These are phyloP conservation scores for Populus hybrid DNA, from an alignment of 441 rosid species.

Conservation along the genomic window DNA sequence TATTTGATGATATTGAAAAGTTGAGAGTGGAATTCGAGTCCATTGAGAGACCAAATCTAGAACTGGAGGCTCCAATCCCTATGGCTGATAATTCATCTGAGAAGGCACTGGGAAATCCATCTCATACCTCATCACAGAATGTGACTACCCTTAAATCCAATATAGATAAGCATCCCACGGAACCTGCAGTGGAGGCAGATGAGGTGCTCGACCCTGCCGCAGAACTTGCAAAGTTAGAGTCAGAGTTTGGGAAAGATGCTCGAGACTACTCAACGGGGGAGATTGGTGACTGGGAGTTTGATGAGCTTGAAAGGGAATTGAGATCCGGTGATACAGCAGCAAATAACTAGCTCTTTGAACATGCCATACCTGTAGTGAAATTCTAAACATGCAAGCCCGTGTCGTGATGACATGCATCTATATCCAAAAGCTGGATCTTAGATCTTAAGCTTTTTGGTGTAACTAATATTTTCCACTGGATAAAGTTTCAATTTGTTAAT, in stretches of 20 bases:
- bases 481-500: conserved; percentile 34
- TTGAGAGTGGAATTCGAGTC: conserved; percentile 73
- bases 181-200: conserved; percentile 29
- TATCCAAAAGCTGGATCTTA: conserved; percentile 30
- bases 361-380: conserved; percentile 2
- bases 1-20: conserved; percentile 75
- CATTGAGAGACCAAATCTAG: conserved; percentile 79
- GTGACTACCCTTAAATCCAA: conserved; percentile 31
- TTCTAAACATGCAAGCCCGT: neutral
- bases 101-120: conserved; percentile 25
- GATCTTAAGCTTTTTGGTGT: conserved; percentile 24
- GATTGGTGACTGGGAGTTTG: conserved; percentile 95
- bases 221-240: conserved; percentile 87
- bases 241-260: conserved; percentile 82
- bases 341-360: neutral
- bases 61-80: conserved; percentile 59
- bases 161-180: conserved; percentile 29
- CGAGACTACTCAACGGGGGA: conserved; percentile 74
- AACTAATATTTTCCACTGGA: conserved; percentile 22
- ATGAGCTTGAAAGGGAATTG: conserved; percentile 89
- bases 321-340: conserved; percentile 41
- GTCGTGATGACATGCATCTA: neutral
- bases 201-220: conserved; percentile 66
- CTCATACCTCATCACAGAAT: conserved; percentile 17
- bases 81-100: conserved; percentile 31